Evolutionary conservation across 83 land plant genomes (phyloP), one percentile per base, ranked within the genome.

Genomic region (Isoetes engelmannii): DNA sequence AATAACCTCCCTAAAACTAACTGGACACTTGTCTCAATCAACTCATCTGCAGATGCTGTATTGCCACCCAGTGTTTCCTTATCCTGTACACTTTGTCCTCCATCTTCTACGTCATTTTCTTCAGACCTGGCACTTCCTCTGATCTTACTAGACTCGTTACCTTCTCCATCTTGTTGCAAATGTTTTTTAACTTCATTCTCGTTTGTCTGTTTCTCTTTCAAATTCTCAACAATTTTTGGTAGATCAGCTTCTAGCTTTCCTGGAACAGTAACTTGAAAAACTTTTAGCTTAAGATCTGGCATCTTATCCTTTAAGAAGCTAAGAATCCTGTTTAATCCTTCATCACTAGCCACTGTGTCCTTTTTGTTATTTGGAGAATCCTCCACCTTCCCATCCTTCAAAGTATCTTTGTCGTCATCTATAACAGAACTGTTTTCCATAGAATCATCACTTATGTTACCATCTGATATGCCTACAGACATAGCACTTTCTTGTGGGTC

Each of bases 1-100:
- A 86, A 70, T 41, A 88, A 84, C 63, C 93, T 97, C 50, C 97
- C 99, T 68, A 94, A 73, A 64, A 84, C 84, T 50, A 94, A 71
- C 59, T 50, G 83, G 84, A 43, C 18, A 12, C 37, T 28, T 28
- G 37, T 28, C 37, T 28, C 37, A 28, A 28, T 28, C 37, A 28
- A 28, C 2, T 28, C 37, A 28, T 28, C 37, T 28, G 37, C 37
- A 28, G 37, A 28, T 28, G 37, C 37, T 28, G 37, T 15, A 17
- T 51, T 15, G 15, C 55, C 55, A 12, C 15, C 55, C 55, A 12
- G 13, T 51, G 15, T 15, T 15, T 51, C 55, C 1, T 1, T 51
- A 51, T 51, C 55, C 15, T 12, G 17, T 15, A 17, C 13, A 51
- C 55, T 59, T 48, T 67, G 69, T 17, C 47, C 20, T 10, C 47